Evolutionary conservation across 345 rosid genomes (phyloP).

Genomic region (Acer saccharum): DNA sequence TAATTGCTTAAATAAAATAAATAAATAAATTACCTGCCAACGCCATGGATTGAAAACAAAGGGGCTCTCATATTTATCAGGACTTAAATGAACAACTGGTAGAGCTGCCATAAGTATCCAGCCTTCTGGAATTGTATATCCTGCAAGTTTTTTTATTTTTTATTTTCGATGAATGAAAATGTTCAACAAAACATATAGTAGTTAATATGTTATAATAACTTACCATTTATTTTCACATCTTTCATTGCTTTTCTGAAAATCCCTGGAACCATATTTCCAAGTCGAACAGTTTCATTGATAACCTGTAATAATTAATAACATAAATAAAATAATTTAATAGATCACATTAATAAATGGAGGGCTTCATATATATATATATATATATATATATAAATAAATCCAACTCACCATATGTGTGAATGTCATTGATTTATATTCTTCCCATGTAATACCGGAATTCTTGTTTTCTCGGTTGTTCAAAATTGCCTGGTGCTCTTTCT

Average conservation of each 20-base stretch:
- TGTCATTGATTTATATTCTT: slow-evolving; percentile 51
- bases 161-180: background rate
- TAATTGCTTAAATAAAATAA: background rate
- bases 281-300: slow-evolving; percentile 46
- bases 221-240: slow-evolving; percentile 40
- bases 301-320: slow-evolving; percentile 19
- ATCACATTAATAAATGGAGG: background rate
- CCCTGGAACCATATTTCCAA: slow-evolving; percentile 41
- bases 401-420: slow-evolving; percentile 41
- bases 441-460: slow-evolving; percentile 37
- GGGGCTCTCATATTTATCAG: slow-evolving; percentile 38
- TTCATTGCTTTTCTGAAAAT: slow-evolving; percentile 37
- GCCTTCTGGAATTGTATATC: slow-evolving; percentile 47
- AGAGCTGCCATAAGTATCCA: slow-evolving; percentile 41
- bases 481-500: slow-evolving; percentile 41
- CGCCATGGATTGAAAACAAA: slow-evolving; percentile 54
- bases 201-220: background rate
- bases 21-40: slow-evolving; percentile 34
- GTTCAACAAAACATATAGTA: background rate
- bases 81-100: slow-evolving; percentile 31
- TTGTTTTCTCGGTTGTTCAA: slow-evolving; percentile 19
- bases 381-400: background rate
- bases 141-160: slow-evolving; percentile 15
- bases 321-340: background rate
- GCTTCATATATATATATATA: background rate